Percentiles rank a stretch among this genome's conserved stretches.
These are phyloP conservation scores for Trichosporon coremiiforme DNA, from an alignment of 1,284 basidiomycete species.

Conservation along the genomic window DNA sequence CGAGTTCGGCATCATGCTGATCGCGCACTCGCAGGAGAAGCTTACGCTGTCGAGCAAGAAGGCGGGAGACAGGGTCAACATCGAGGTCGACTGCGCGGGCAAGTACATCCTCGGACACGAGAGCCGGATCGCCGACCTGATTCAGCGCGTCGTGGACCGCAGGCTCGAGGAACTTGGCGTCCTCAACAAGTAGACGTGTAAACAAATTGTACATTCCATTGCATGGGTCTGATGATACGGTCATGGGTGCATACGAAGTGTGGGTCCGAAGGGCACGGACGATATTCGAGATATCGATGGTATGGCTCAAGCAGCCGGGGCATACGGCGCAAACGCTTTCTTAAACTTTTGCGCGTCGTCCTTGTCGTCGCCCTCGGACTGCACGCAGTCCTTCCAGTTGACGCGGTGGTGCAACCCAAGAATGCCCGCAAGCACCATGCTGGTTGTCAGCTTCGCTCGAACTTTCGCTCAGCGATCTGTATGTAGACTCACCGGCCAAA, in stretches of 20 bases:
- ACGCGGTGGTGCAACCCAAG: constrained; percentile 72
- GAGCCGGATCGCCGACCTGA: constrained; percentile 63
- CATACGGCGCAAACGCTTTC: constrained; percentile 72
- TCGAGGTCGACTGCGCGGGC: constrained; percentile 67
- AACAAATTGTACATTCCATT: not conserved
- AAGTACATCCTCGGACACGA: constrained; percentile 69
- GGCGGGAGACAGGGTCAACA: constrained; percentile 81
- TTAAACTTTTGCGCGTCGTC: constrained; percentile 80
- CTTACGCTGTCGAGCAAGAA: constrained; percentile 78
- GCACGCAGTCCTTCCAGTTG: constrained; percentile 86
- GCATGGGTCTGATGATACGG: constrained; percentile 19
- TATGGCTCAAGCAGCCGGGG: constrained; percentile 26
- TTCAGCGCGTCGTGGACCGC: constrained; percentile 70
- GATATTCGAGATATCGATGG: not conserved
- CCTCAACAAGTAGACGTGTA: constrained; percentile 14
- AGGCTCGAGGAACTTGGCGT: constrained; percentile 29
- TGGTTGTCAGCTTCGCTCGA: constrained; percentile 55
- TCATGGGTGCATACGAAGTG: no score
- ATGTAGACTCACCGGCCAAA: constrained; percentile 88
- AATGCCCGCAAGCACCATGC: constrained; percentile 74
- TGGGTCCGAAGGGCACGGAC: not conserved
- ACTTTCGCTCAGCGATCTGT: no score
- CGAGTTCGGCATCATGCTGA: constrained; percentile 89
- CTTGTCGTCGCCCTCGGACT: constrained; percentile 77
- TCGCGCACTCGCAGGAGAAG: constrained; percentile 88